Conservation (phyloP, 768 basidiomycete species). For the Xerocomellus chrysenteron region DNA sequence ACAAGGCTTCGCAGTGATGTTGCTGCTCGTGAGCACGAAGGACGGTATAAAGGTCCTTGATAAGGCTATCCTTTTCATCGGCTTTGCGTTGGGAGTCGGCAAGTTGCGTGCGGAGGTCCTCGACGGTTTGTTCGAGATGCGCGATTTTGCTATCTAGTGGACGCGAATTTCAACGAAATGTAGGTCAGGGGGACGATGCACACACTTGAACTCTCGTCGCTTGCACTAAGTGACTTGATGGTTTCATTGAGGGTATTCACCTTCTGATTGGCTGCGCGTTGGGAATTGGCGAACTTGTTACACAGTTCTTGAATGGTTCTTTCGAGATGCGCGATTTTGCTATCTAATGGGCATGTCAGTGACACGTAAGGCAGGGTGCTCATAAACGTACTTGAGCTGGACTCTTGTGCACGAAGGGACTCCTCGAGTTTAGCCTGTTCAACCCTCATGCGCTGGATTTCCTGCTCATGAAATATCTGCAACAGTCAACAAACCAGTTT, state of each 20-base stretch:
- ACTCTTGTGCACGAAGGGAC: not conserved
- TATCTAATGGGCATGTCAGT: not conserved
- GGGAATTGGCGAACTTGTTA: not conserved
- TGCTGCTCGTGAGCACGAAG: conserved; percentile 1
- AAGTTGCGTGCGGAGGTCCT: not conserved
- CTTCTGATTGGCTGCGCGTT: not conserved
- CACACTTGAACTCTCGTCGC: not conserved
- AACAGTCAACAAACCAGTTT: not conserved
- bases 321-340: not conserved
- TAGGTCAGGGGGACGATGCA: not conserved
- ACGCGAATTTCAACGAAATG: not conserved
- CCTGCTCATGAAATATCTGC: not conserved
- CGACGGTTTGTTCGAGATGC: not conserved
- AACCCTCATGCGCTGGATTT: not conserved
- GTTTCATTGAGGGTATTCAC: not conserved
- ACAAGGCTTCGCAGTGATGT: conserved; percentile 3
- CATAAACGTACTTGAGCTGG: not conserved
- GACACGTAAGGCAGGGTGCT: not conserved
- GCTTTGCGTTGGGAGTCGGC: not conserved
- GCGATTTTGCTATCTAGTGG: not conserved
- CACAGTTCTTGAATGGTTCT: not conserved
- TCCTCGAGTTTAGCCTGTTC: not conserved
- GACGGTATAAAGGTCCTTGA: not conserved
- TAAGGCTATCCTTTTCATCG: not conserved
- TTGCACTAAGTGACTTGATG: not conserved